These are phyloP conservation scores for Chalciporus piperatoides DNA, from an alignment of 1,284 basidiomycete species.

Conservation along the genomic window DNA sequence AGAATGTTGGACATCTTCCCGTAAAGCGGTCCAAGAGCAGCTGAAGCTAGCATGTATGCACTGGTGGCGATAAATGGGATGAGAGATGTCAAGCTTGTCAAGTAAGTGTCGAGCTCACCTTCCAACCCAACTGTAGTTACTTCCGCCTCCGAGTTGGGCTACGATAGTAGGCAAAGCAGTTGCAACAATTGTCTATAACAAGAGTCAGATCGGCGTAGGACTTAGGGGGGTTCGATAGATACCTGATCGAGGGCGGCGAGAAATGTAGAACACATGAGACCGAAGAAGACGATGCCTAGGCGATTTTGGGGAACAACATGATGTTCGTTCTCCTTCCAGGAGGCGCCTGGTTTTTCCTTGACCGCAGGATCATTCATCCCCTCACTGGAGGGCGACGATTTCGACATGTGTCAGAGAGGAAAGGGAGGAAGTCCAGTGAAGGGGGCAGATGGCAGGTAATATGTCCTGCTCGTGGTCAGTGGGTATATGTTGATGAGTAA, in stretches of 20 bases:
- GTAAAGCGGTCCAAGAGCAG: slow-evolving; percentile 35
- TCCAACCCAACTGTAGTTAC: slow-evolving; percentile 34
- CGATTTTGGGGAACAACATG: slow-evolving; percentile 55
- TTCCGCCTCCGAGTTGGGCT: slow-evolving; percentile 37
- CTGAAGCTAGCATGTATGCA: slow-evolving; percentile 38
- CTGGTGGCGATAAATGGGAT: slow-evolving; percentile 11
- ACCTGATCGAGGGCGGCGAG: slow-evolving; percentile 60
- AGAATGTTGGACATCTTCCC: slow-evolving; percentile 38
- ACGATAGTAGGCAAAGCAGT: slow-evolving; percentile 39
- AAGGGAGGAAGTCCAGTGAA: not conserved
- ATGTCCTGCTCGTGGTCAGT: not conserved
- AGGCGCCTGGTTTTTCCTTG: slow-evolving; percentile 38
- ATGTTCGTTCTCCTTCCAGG: slow-evolving; percentile 51
- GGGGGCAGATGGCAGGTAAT: not conserved
- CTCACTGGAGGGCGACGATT: not conserved
- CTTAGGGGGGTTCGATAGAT: slow-evolving; percentile 1
- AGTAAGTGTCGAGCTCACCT: slow-evolving; percentile 18
- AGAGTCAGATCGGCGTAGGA: not conserved
- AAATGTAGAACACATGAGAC: slow-evolving; percentile 54
- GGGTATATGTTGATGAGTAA: slow-evolving; percentile 1
- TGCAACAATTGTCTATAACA: slow-evolving; percentile 36
- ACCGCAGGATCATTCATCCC: slow-evolving; percentile 14
- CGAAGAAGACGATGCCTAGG: slow-evolving; percentile 50
- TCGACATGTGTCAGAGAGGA: slow-evolving; percentile 7
- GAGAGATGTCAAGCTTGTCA: not conserved